Conservation (phyloP, 2,329 filamentous ascomycete genomes). For the Sphaerulina vaccinii region DNA sequence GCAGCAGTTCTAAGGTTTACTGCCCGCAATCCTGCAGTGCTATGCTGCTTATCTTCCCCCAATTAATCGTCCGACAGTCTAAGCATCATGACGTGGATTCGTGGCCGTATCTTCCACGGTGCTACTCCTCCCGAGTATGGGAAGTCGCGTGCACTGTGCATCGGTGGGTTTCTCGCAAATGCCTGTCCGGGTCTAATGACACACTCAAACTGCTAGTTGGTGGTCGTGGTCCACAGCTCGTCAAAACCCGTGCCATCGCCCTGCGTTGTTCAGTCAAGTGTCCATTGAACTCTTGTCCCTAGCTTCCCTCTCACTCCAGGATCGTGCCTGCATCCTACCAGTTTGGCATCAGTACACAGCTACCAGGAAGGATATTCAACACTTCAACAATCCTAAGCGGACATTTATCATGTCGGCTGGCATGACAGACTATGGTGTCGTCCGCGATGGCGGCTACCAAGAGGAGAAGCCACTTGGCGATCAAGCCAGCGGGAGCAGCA, state of each 20-base stretch:
- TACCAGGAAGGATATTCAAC: neutral
- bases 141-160: constrained; percentile 13
- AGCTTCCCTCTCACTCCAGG: neutral
- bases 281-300: constrained; percentile 14
- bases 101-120: constrained; percentile 15
- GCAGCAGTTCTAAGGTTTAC: neutral
- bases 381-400: neutral
- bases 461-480: constrained; percentile 8
- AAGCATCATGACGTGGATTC: constrained; percentile 8
- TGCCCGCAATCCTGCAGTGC: neutral
- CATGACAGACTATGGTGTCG: constrained; percentile 19
- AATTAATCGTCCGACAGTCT: constrained; percentile 2
- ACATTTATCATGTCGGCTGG: constrained; percentile 17
- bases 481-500: constrained; percentile 13
- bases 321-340: neutral
- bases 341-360: neutral
- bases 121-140: constrained; percentile 9
- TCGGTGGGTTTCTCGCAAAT: constrained; percentile 9
- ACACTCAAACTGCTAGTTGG: constrained; percentile 9
- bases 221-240: constrained; percentile 4
- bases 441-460: constrained; percentile 19
- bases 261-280: constrained; percentile 9
- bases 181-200: constrained; percentile 15
- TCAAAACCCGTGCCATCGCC: constrained; percentile 16
- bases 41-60: constrained; percentile 8